These are phyloP conservation scores for Penicillium capsulatum DNA, from an alignment of 2,329 filamentous ascomycete species.

Conservation along the genomic window DNA sequence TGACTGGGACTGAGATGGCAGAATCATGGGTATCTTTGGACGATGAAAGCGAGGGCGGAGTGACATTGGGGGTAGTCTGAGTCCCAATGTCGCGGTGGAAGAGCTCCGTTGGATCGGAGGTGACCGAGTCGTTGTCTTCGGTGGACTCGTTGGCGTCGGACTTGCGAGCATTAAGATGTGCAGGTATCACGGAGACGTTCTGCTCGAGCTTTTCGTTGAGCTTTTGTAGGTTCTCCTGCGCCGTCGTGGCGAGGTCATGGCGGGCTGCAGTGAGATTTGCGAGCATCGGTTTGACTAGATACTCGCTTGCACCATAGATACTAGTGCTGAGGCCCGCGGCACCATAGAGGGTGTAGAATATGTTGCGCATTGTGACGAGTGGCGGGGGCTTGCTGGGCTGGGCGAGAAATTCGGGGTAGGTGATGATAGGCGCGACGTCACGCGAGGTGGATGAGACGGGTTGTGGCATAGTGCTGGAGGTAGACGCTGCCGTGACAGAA, in stretches of 20 bases:
- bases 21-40: slow-evolving; percentile 14
- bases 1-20: slow-evolving; percentile 18
- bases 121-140: slow-evolving; percentile 45
- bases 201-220: slow-evolving; percentile 55
- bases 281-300: slow-evolving; percentile 56
- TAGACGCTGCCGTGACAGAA: slow-evolving; percentile 5
- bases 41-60: slow-evolving; percentile 22
- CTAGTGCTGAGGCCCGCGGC: slow-evolving; percentile 53
- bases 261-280: slow-evolving; percentile 52
- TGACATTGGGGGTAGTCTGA: slow-evolving; percentile 51
- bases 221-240: slow-evolving; percentile 49
- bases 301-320: slow-evolving; percentile 57
- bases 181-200: slow-evolving; percentile 51
- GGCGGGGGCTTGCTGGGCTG: slow-evolving; percentile 57
- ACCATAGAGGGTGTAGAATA: slow-evolving; percentile 55
- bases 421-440: slow-evolving; percentile 59
- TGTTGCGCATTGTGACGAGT: slow-evolving; percentile 54
- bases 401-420: slow-evolving; percentile 62
- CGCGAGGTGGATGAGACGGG: slow-evolving; percentile 22
- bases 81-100: slow-evolving; percentile 62
- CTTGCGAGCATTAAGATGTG: slow-evolving; percentile 27
- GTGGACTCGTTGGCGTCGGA: slow-evolving; percentile 30
- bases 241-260: slow-evolving; percentile 54
- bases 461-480: slow-evolving; percentile 16
- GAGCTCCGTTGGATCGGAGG: slow-evolving; percentile 59